Base-by-base conservation (phyloP, 345 rosid genomes). In the Zanthoxylum bungeanum region DNA sequence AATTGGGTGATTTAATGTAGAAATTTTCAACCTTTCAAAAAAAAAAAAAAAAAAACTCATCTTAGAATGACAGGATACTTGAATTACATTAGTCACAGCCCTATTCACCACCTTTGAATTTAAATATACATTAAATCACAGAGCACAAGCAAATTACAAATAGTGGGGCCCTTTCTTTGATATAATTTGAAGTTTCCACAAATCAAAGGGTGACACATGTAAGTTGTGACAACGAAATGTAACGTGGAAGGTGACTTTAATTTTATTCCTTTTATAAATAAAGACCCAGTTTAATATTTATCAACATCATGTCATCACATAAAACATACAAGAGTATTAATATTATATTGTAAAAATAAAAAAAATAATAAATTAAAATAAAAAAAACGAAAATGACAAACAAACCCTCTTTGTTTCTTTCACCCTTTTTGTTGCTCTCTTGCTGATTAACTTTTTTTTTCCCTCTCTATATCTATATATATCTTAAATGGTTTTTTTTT, bases 141-240 rank as follows among this genome's bases (percentile, higher is more conserved):
- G 53, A 74, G 55, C 61, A 50, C 50, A 44, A n/a, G 44, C 17
- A 58, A 71, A 55, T 27, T 56, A 9, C 17, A 0, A 33, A 47
- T 19, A 25, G 78, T 77, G 84, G 89, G 86, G n/a, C 81, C 87
- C 49, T 12, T 36, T 19, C 0, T 30, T 66, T 53, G 57, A 82
- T 60, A 53, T 37, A 7, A 44, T 70, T 71, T 60, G 56, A 51
- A 8, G 40, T 66, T 62, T 60, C 42, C 28, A 24, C 77, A 25
- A 67, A 84, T 85, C 73, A 50, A 28, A 77, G 44, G 77, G 82
- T 64, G 80, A 70, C 74, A 70, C 75, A 68, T 77, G 70, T 28
- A 49, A 75, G 67, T 69, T 66, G 80, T 80, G 86, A 80, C 86
- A 82, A 79, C 67, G 72, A 85, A 78, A 78, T 76, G 19, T 71